Base-by-base conservation (phyloP, 495 filamentous ascomycete species). In the Tuber indicum region DNA sequence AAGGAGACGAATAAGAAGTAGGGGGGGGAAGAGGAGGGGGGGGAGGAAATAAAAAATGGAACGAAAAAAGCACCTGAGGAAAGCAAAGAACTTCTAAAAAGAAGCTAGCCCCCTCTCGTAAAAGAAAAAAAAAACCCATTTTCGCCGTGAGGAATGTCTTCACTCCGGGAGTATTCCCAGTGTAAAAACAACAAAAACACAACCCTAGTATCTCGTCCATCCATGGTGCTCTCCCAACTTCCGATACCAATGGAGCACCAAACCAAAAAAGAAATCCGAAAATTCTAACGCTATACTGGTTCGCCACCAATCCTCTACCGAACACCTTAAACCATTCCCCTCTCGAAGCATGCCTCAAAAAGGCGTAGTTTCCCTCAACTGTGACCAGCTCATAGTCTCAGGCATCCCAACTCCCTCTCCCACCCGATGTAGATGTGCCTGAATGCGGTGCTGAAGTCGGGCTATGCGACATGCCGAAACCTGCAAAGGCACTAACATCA, bases 201-300 rank as follows among this genome's bases (percentile, higher is more conserved):
- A 36, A 66, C 26, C 58, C 58, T 66, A 16, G 26, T 66, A 66
- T 66, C 58, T 36, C 26, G 36, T 66, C 58, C 26, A 62, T 14
- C 10, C 52, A 8, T 66, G 58, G 58, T 10, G 26, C 23, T 32
- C 12, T 19, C 58, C 58, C 58, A 4, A 17, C 58, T 16, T 16
- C 58, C 26, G 12, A 19, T 17, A 66, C 17, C 58, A 17, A 66
- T 62, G 5, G 14, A 66, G 26, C 32, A 14, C 4, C 12, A 66
- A 66, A 52, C 47, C 47, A n/a, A 66, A 66, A 32, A 66, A 36
- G 12, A 32, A 16, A 32, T 12, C 26, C 58, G 58, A 66, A 66
- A 79, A 76, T 80, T 80, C 78, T 74, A 80, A 80, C 44, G 26
- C 71, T 69, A 70, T 79, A 79, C 77, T 80, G 79, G 76, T 70